Percentiles rank a stretch among this genome's conserved stretches.
phyloP scores from a whole-genome alignment of 208 protist genomes.

The Crithidia mellificae region DNA sequence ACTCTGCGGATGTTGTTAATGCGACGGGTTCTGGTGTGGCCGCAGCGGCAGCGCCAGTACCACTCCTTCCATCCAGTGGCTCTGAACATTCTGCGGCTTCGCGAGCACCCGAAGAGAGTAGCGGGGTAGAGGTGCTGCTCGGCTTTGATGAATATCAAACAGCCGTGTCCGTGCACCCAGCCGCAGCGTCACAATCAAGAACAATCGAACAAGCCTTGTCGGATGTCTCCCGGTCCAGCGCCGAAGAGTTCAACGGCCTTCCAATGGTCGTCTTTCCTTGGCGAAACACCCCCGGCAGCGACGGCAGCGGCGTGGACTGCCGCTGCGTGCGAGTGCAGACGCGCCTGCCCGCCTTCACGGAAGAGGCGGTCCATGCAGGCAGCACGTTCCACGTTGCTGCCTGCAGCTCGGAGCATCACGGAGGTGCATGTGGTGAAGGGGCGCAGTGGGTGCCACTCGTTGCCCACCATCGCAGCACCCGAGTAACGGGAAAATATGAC shows the following conservation, averaged over 20 bases:
- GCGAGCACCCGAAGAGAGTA: background rate
- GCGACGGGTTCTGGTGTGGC: too few species aligned
- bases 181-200: too few species aligned
- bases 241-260: background rate
- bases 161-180: slow-evolving; percentile 2
- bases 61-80: background rate
- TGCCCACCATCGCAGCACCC: background rate
- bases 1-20: too few species aligned
- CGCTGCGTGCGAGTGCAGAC: slow-evolving; percentile 23
- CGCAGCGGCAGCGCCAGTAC: too few species aligned
- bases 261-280: slow-evolving; percentile 21
- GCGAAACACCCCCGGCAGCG: too few species aligned
- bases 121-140: slow-evolving; percentile 14
- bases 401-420: background rate
- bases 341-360: background rate
- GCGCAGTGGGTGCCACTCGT: slow-evolving; percentile 34
- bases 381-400: slow-evolving; percentile 8
- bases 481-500: too few species aligned
- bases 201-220: background rate
- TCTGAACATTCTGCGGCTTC: background rate
- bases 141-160: slow-evolving; percentile 17
- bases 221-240: background rate
- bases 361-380: background rate
- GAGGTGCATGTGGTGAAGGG: background rate
- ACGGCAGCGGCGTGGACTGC: slow-evolving; percentile 1